Evolutionary conservation across 1,284 basidiomycete genomes (phyloP).

Genomic region (Pseudozyma sp.): DNA sequence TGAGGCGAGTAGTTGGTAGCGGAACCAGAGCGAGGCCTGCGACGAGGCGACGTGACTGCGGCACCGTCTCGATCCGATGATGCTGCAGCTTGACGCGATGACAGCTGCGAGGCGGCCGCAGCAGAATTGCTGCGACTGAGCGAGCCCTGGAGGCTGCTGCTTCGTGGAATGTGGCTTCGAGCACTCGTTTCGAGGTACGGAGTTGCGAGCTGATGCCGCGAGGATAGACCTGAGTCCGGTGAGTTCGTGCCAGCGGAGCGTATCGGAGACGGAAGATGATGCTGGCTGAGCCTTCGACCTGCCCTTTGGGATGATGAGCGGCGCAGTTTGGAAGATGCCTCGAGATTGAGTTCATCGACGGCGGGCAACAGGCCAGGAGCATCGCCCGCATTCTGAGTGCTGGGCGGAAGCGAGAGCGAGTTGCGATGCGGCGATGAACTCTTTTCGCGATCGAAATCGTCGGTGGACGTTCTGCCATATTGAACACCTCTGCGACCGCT

Average conservation of each 20-base stretch:
- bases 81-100: not conserved
- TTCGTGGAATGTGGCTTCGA: slow-evolving; percentile 21
- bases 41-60: slow-evolving; percentile 10
- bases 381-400: not conserved
- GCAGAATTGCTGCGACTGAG: slow-evolving; percentile 8
- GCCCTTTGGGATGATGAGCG: slow-evolving; percentile 3
- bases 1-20: slow-evolving; percentile 22
- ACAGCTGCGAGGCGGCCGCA: not conserved
- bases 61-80: slow-evolving; percentile 3
- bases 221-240: no score
- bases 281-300: not conserved
- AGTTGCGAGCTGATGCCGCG: not conserved
- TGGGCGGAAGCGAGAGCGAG: not conserved
- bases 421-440: not conserved
- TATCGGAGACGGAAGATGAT: slow-evolving; percentile 2
- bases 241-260: no score
- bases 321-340: slow-evolving; percentile 3
- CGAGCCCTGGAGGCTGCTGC: slow-evolving; percentile 37
- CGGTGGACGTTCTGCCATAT: slow-evolving; percentile 13
- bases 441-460: not conserved
- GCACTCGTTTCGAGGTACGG: not conserved
- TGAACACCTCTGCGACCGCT: slow-evolving; percentile 38
- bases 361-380: slow-evolving; percentile 17
- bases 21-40: slow-evolving; percentile 32
- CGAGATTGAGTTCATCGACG: slow-evolving; percentile 27